A percentile compares a stretch with the other conserved stretches of the same genome.
These are phyloP conservation scores for Cryptosporidium felis DNA, from an alignment of 169 alveolate species.

Conservation along the genomic window DNA sequence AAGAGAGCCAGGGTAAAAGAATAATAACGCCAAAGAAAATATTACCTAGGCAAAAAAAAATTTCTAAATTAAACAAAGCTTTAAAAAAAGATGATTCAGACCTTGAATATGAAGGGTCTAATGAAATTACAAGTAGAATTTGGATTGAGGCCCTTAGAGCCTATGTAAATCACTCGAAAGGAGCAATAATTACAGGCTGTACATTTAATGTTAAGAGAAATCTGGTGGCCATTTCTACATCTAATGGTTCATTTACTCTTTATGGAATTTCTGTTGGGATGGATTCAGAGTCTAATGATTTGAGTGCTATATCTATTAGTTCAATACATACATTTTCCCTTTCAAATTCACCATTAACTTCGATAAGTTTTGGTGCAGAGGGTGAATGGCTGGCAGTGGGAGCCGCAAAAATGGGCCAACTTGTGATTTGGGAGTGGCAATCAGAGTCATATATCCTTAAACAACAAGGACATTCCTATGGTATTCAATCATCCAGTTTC, in stretches of 20 bases:
- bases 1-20: conserved; percentile 6
- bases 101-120: background rate
- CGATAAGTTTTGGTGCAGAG: conserved; percentile 72
- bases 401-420: conserved; percentile 84
- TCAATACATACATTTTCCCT: conserved; percentile 55
- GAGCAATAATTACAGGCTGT: conserved; percentile 35
- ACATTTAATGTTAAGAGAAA: conserved; percentile 35
- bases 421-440: conserved; percentile 99
- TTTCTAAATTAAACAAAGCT: background rate
- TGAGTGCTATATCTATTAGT: background rate
- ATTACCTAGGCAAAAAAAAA: conserved; percentile 28
- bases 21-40: background rate
- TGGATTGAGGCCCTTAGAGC: conserved; percentile 50
- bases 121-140: background rate
- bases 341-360: conserved; percentile 38
- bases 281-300: background rate
- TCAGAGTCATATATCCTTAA: conserved; percentile 95
- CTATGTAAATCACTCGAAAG: conserved; percentile 54
- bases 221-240: conserved; percentile 25
- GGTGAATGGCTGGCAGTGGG: conserved; percentile 93
- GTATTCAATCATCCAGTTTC: conserved; percentile 72
- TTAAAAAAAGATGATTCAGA: background rate
- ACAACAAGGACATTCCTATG: conserved; percentile 92
- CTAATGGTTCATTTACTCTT: conserved; percentile 54
- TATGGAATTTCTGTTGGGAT: conserved; percentile 33